phyloP scores from a whole-genome alignment of 495 filamentous ascomycete genomes.

The Tuber aestivum region DNA sequence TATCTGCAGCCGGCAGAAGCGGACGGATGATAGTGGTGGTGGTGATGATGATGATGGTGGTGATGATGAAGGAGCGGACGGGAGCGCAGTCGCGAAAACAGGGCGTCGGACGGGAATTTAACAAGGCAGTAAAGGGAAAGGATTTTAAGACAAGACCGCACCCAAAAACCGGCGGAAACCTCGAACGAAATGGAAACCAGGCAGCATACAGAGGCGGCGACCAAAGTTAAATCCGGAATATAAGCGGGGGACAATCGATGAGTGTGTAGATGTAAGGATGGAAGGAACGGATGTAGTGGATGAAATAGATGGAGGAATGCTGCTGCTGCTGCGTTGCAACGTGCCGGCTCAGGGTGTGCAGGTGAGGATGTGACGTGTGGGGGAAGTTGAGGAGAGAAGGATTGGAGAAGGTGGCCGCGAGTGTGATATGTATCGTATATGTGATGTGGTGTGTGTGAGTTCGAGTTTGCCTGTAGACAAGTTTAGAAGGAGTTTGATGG shows the following conservation, averaged over 20 bases:
- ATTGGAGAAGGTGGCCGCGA: neutral
- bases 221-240: neutral
- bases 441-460: neutral
- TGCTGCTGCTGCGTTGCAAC: slow-evolving; percentile 5
- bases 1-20: neutral
- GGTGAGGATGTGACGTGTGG: slow-evolving; percentile 1
- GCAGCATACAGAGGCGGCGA: neutral
- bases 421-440: slow-evolving; percentile 1
- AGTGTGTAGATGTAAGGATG: neutral
- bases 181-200: neutral
- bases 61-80: neutral
- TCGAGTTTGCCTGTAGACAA: neutral
- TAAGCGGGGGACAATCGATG: slow-evolving; percentile 1
- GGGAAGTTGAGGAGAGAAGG: neutral
- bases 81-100: neutral
- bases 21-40: neutral
- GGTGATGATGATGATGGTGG: neutral
- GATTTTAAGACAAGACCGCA: neutral
- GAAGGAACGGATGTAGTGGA: neutral
- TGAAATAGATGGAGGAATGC: slow-evolving; percentile 2
- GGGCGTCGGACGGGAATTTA: neutral
- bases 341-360: neutral
- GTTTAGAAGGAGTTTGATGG: neutral
- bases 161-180: neutral
- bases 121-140: neutral